Evolutionary conservation across 495 filamentous ascomycete genomes (phyloP).

Genomic region (Daldinia loculata): DNA sequence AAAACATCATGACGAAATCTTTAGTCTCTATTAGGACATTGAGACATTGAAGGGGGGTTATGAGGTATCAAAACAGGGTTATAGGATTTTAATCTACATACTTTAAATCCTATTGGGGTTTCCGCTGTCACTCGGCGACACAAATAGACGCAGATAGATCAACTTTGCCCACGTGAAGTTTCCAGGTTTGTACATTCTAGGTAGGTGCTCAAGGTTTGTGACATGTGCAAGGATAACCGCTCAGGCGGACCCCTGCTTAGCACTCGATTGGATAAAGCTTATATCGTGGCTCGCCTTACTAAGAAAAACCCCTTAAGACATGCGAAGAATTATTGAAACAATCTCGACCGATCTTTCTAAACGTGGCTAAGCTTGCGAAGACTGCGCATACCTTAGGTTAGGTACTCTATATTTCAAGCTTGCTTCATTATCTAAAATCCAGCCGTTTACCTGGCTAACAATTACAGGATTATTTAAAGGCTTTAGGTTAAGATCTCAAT

Average conservation of each 20-base stretch:
- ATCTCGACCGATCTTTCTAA: not conserved
- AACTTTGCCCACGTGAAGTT: conserved; percentile 24
- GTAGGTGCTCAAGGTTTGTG: conserved; percentile 1
- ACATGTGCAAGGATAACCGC: conserved; percentile 8
- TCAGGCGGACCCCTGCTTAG: not conserved
- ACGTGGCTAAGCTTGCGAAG: not conserved
- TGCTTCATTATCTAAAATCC: too few species aligned
- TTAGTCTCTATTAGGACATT: not conserved
- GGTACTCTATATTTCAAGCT: too few species aligned
- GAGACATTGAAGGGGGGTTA: conserved; percentile 12
- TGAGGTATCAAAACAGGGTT: conserved; percentile 23
- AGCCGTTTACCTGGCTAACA: too few species aligned
- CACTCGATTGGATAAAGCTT: not conserved
- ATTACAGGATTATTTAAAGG: too few species aligned
- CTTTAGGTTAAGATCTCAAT: too few species aligned
- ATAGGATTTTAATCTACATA: conserved; percentile 1
- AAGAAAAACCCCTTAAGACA: not conserved
- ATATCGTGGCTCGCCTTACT: not conserved
- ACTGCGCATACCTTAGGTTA: not conserved
- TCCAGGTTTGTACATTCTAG: not conserved
- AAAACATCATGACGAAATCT: conserved; percentile 2
- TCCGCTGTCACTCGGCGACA: conserved; percentile 5
- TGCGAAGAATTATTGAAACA: not conserved
- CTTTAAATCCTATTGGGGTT: conserved; percentile 12
- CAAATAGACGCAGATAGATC: conserved; percentile 2